Conservation (phyloP, 2,329 filamentous ascomycete species). For the Trichoderma aggressivum region DNA sequence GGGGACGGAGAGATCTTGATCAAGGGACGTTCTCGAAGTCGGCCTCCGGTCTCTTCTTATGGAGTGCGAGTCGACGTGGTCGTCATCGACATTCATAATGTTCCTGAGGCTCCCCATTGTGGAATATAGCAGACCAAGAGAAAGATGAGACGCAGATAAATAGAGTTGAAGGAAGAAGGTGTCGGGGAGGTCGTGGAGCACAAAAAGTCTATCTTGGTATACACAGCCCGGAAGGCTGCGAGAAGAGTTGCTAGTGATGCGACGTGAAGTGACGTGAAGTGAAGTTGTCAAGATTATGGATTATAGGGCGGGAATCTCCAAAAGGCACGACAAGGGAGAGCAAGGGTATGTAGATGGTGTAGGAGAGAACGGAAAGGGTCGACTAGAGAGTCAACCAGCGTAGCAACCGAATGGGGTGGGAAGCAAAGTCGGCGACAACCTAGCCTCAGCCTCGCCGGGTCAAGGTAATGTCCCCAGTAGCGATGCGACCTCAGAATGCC, state of each 20-base stretch:
- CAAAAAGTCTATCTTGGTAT: slow-evolving; percentile 41
- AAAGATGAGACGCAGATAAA: slow-evolving; percentile 23
- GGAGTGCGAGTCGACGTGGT: slow-evolving; percentile 40
- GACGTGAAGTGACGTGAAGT: slow-evolving; percentile 23
- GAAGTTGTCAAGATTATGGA: slow-evolving; percentile 28
- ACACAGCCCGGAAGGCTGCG: slow-evolving; percentile 44
- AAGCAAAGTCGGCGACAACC: background rate
- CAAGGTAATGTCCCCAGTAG: background rate
- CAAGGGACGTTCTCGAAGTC: slow-evolving; percentile 33
- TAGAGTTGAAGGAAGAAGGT: slow-evolving; percentile 35
- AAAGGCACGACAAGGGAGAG: slow-evolving; percentile 17
- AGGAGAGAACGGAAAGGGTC: slow-evolving; percentile 12
- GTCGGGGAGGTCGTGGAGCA: slow-evolving; percentile 25
- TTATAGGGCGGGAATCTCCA: slow-evolving; percentile 31
- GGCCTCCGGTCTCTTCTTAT: slow-evolving; percentile 46
- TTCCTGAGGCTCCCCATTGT: slow-evolving; percentile 54
- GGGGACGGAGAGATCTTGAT: slow-evolving; percentile 35
- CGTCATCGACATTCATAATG: slow-evolving; percentile 56
- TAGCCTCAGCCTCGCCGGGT: slow-evolving; percentile 16
- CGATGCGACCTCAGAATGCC: background rate
- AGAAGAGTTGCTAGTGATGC: slow-evolving; percentile 26
- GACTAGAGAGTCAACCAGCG: background rate
- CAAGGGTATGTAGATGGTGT: slow-evolving; percentile 24
- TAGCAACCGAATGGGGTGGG: slow-evolving; percentile 12
- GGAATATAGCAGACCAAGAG: slow-evolving; percentile 22